These are phyloP conservation scores for Liquidambar formosana DNA, from an alignment of 164 flowering plant species.

Conservation along the genomic window DNA sequence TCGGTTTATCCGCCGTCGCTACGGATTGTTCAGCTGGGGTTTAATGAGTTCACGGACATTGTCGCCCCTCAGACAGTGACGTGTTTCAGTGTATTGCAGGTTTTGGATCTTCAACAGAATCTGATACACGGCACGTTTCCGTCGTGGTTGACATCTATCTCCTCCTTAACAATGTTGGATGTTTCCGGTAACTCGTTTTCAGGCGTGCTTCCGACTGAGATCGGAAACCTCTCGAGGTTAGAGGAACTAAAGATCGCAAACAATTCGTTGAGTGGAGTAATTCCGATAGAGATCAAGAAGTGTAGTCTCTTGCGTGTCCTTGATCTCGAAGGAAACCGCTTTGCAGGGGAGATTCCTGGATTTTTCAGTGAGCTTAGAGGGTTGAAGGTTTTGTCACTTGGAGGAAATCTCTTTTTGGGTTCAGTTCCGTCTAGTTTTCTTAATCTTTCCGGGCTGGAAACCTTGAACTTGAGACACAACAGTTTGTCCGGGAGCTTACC, in stretches of 20 bases:
- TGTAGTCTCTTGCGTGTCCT: conserved; percentile 35
- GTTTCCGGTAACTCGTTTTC: conserved; percentile 33
- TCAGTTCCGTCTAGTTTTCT: conserved; percentile 34
- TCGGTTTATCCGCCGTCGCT: conserved; percentile 21
- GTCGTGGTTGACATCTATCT: conserved; percentile 15
- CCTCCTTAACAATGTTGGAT: conserved; percentile 23
- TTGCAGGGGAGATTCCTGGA: conserved; percentile 39
- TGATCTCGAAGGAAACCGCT: conserved; percentile 44
- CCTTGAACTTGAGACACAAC: conserved; percentile 37
- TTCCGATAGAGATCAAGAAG: conserved; percentile 44
- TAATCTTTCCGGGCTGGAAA: conserved; percentile 29
- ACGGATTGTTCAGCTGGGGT: conserved; percentile 23
- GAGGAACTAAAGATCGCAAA: conserved; percentile 32
- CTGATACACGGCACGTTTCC: conserved; percentile 24
- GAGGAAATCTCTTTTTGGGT: conserved; percentile 45
- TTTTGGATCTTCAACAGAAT: conserved; percentile 29
- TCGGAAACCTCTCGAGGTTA: conserved; percentile 22
- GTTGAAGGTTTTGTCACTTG: conserved; percentile 35
- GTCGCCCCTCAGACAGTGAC: neutral
- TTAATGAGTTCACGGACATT: conserved; percentile 30
- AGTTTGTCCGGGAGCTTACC: conserved; percentile 37
- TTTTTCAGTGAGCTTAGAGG: conserved; percentile 38
- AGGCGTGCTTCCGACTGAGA: conserved; percentile 24
- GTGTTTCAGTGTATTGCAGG: conserved; percentile 22
- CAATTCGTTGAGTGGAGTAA: conserved; percentile 30